Conservation (phyloP, 768 basidiomycete species). For the Inosperma sp. region DNA sequence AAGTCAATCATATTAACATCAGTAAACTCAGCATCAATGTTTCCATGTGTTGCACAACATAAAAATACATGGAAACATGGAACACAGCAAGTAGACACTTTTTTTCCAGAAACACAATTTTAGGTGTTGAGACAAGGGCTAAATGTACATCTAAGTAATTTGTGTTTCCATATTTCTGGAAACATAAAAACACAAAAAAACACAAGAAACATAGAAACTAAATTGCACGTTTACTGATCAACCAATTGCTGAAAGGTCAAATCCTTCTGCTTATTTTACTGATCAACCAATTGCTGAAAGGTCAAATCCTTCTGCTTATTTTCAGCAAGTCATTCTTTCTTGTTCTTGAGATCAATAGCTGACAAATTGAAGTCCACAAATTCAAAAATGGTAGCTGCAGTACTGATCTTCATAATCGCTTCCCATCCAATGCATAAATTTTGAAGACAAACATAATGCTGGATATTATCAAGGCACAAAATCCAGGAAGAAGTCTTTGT, state of each 20-base stretch:
- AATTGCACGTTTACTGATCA: too few species aligned
- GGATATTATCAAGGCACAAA: slow-evolving; percentile 26
- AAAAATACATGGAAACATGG: too few species aligned
- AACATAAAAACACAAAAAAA: too few species aligned
- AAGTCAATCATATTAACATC: slow-evolving; percentile 17
- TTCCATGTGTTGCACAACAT: too few species aligned
- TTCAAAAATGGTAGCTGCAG: slow-evolving; percentile 21
- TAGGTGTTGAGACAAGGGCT: too few species aligned
- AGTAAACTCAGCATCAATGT: too few species aligned
- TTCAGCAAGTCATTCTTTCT: slow-evolving; percentile 6
- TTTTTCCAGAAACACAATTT: too few species aligned
- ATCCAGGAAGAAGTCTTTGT: slow-evolving; percentile 14
- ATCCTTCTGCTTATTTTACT: slow-evolving; percentile 9
- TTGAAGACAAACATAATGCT: slow-evolving; percentile 22
- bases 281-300: slow-evolving; percentile 5
- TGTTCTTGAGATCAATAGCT: slow-evolving; percentile 20
- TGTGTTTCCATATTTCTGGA: too few species aligned
- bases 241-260: slow-evolving; percentile 15
- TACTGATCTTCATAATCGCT: slow-evolving; percentile 18
- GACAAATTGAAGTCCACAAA: slow-evolving; percentile 6
- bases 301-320: slow-evolving; percentile 16
- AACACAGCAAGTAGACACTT: too few species aligned
- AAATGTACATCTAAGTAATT: too few species aligned
- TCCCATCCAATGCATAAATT: slow-evolving; percentile 27
- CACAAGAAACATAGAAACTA: too few species aligned